A percentile compares a stretch with the other conserved stretches of the same genome.
These are phyloP conservation scores for Gillenia trifoliata DNA, from an alignment of 306 rosid genomes.

Conservation along the genomic window DNA sequence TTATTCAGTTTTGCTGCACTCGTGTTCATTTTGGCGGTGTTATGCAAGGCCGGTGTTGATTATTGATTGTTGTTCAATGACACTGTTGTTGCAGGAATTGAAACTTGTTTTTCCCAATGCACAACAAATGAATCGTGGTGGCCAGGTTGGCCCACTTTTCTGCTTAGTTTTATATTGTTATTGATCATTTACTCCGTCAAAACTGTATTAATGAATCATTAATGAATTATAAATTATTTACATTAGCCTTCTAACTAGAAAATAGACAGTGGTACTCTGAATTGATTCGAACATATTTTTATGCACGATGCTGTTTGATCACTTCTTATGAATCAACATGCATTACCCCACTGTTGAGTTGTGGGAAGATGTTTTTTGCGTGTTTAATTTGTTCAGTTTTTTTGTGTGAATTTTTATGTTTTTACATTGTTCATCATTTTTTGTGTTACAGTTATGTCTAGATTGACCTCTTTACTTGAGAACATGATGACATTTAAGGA, in stretches of 20 bases:
- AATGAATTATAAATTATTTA: too few relatives aligned
- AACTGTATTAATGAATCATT: too few relatives aligned
- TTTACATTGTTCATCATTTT: background rate
- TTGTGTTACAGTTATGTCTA: background rate
- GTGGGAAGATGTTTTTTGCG: background rate
- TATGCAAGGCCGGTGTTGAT: background rate
- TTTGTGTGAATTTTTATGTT: background rate
- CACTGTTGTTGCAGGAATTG: conserved; percentile 55
- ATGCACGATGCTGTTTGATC: background rate
- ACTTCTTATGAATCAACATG: background rate
- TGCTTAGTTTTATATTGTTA: background rate
- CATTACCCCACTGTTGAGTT: background rate
- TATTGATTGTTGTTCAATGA: conserved; percentile 5
- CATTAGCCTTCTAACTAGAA: background rate
- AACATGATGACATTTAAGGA: background rate
- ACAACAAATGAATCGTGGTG: conserved; percentile 87
- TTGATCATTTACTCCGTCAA: background rate
- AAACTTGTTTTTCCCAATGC: conserved; percentile 86
- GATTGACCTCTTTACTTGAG: background rate
- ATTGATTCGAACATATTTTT: background rate
- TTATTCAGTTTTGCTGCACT: background rate
- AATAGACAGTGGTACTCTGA: background rate
- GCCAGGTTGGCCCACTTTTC: conserved; percentile 57
- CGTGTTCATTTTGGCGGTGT: background rate
- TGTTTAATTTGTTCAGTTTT: background rate